Percentiles rank a stretch among this genome's conserved stretches.
These are phyloP conservation scores for Taiwanofungus camphoratus DNA, from an alignment of 1,284 basidiomycete genomes.

Conservation along the genomic window DNA sequence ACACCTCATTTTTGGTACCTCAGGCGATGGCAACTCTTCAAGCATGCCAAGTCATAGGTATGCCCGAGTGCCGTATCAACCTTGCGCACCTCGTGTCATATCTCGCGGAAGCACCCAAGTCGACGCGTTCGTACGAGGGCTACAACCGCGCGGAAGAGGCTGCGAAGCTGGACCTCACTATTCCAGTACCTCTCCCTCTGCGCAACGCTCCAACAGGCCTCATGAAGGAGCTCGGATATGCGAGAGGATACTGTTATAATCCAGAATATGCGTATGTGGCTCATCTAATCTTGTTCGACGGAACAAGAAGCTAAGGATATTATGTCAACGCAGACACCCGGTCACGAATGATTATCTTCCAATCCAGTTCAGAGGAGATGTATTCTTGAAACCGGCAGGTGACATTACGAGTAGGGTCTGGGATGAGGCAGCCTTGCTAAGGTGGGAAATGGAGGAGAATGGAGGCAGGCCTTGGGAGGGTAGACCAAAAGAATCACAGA, in stretches of 20 bases:
- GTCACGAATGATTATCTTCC: constrained; percentile 65
- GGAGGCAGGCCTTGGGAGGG: constrained; percentile 63
- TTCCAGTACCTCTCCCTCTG: constrained; percentile 71
- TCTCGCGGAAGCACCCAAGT: constrained; percentile 80
- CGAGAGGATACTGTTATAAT: constrained; percentile 72
- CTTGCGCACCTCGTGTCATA: constrained; percentile 80
- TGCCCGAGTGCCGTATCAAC: constrained; percentile 78
- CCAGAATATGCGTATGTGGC: constrained; percentile 61
- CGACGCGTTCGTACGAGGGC: constrained; percentile 73
- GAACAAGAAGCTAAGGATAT: no score
- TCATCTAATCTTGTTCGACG: constrained; percentile 3
- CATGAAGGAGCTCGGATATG: constrained; percentile 81
- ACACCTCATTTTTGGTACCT: constrained; percentile 4
- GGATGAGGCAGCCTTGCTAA: constrained; percentile 65
- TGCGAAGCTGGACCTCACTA: constrained; percentile 45
- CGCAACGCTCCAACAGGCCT: constrained; percentile 85
- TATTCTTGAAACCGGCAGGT: constrained; percentile 50
- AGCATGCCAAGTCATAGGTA: constrained; percentile 79
- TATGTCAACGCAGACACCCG: constrained; percentile 73
- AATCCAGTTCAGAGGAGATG: constrained; percentile 33
- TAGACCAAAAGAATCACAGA: constrained; percentile 18
- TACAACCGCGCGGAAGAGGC: constrained; percentile 69
- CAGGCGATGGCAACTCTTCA: constrained; percentile 76
- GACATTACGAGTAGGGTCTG: constrained; percentile 56
- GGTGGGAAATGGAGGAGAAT: constrained; percentile 72